Evolutionary conservation across 768 basidiomycete genomes (phyloP), one percentile per base, ranked within the genome.

Genomic region (Ramaria rubella): DNA sequence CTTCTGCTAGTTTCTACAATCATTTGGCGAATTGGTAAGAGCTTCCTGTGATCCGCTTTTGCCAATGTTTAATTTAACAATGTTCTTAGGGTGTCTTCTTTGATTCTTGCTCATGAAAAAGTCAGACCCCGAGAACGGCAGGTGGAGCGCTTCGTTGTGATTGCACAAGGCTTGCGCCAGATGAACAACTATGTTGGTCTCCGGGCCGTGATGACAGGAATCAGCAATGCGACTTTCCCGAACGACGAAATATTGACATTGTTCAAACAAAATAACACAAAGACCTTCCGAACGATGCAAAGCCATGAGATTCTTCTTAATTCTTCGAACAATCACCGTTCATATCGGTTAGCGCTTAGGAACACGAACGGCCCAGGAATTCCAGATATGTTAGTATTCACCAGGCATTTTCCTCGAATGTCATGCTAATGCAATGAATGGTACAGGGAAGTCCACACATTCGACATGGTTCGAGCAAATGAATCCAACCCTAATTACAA

Each of bases 141-240:
- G 62, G 87, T 94, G 58, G 92, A 96, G 67, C 90, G 90, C 65
- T 85, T 98, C 58, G 83, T 93, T 24, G 83, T 87, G 49, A 82
- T 98, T 60, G 91, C 90, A 1, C 79, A 82, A 57, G 81, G 82
- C 54, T 77, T 99, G 40, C 85, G 95, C 30, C 76, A 78, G 12
- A 68, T 90, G 45, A 93, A 95, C 70, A 97, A 99, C 67, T 98
- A 96, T 68, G 92, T 93, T 31, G 90, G 88, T 1, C 72, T 96
- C 53, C 91, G 92, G 44, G 92, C 94, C 9, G 84, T 97, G 62
- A 85, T 97, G n/a, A 90, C 92, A 27, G 95, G 94, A 4, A 89
- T 98, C 71, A 88, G 90, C 64, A 84, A 82, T 60, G 83, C 92
- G 4, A 86, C 87, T 0, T 84, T 87, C 60, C 77, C 85, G 48